These are phyloP conservation scores for Colletotrichum spaethianum DNA, from an alignment of 2,329 filamentous ascomycete genomes.

Conservation along the genomic window DNA sequence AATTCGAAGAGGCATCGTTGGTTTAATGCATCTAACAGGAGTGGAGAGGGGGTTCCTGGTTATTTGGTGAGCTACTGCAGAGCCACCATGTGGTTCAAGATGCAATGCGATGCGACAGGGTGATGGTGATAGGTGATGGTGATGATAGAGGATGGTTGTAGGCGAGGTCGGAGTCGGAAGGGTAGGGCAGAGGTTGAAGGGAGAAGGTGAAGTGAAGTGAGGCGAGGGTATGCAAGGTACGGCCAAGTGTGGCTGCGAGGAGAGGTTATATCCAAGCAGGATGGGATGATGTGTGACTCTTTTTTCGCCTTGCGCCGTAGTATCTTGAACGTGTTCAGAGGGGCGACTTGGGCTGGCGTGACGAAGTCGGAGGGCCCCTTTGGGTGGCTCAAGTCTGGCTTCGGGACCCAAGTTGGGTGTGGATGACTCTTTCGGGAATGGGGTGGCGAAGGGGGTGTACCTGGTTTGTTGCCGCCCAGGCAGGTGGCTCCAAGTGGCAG, in stretches of 20 bases:
- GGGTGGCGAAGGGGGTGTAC: constrained; percentile 42
- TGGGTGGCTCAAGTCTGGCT: constrained; percentile 40
- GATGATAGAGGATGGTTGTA: constrained; percentile 7
- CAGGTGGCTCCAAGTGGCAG: constrained; percentile 54
- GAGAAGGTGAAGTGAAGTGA: constrained; percentile 20
- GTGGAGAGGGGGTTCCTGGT: constrained; percentile 45
- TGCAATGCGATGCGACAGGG: constrained; percentile 34
- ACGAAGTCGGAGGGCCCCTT: constrained; percentile 43
- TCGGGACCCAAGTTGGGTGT: constrained; percentile 38
- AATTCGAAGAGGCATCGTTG: constrained; percentile 71
- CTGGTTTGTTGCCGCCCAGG: constrained; percentile 40
- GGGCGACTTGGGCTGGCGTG: constrained; percentile 43
- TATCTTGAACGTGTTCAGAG: constrained; percentile 42
- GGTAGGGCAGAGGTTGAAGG: constrained; percentile 21
- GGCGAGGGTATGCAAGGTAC: constrained; percentile 33
- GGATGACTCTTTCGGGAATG: constrained; percentile 47
- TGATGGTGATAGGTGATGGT: constrained; percentile 22
- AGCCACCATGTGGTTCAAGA: constrained; percentile 48
- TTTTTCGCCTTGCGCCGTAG: constrained; percentile 40
- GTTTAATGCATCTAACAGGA: constrained; percentile 52
- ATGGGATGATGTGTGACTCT: constrained; percentile 42
- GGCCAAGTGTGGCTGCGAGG: constrained; percentile 36
- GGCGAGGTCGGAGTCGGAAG: constrained; percentile 23
- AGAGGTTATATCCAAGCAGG: constrained; percentile 42
- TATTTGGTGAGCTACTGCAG: constrained; percentile 50